A percentile compares a stretch with the other conserved stretches of the same genome.
Evolutionary conservation across 306 rosid genomes (phyloP).

Genomic region (Prunus padus): DNA sequence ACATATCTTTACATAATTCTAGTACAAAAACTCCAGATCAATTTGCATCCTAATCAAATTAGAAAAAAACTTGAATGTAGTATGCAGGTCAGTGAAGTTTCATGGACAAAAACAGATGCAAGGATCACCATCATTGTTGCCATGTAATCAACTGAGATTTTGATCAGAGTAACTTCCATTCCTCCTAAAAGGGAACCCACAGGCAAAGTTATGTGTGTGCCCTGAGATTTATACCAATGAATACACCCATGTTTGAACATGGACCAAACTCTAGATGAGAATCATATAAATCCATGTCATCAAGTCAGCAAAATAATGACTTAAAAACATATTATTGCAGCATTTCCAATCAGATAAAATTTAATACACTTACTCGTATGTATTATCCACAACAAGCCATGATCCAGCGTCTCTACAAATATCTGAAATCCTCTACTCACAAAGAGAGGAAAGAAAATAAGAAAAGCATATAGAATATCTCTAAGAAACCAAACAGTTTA

Average conservation of each 20-base stretch:
- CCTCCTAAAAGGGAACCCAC: not conserved
- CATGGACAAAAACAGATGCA: not conserved
- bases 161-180: not conserved
- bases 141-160: not conserved
- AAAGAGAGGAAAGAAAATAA: slow-evolving; percentile 23
- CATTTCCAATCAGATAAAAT: not conserved
- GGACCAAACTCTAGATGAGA: not conserved
- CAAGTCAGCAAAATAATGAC: not conserved
- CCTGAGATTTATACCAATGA: not conserved
- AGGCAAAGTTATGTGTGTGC: not conserved
- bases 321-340: not conserved
- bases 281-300: slow-evolving; percentile 2
- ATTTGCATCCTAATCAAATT: not conserved
- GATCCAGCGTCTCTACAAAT: slow-evolving; percentile 73
- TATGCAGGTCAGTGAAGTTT: not conserved
- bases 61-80: not conserved
- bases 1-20: not conserved
- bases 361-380: slow-evolving; percentile 68
- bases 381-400: slow-evolving; percentile 91
- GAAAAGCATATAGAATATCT: slow-evolving; percentile 26
- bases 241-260: not conserved
- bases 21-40: not conserved
- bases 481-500: not conserved
- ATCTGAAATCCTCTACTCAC: slow-evolving; percentile 75
- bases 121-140: not conserved